A percentile compares a stretch with the other conserved stretches of the same genome.
Evolutionary conservation across 768 basidiomycete genomes (phyloP).

Genomic region (Wakefieldia striispora): DNA sequence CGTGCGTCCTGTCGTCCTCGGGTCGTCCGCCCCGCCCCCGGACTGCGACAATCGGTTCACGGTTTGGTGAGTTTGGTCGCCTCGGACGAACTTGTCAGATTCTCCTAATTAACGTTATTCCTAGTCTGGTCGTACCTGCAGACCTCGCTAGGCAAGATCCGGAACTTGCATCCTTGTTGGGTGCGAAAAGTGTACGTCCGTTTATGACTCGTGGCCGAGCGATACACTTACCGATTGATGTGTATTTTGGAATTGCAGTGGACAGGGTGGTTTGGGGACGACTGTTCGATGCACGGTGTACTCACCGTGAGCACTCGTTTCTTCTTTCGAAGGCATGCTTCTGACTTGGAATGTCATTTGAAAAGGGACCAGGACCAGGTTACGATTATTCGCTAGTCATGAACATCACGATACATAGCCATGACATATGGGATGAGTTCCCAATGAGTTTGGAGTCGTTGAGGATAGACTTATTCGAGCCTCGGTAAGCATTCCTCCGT

Average conservation of each 20-base stretch:
- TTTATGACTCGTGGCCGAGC: neutral
- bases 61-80: slow-evolving; percentile 10
- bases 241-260: slow-evolving; percentile 17
- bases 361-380: slow-evolving; percentile 11
- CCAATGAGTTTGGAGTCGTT: slow-evolving; percentile 15
- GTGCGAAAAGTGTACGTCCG: slow-evolving; percentile 11
- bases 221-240: neutral
- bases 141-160: slow-evolving; percentile 17
- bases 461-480: slow-evolving; percentile 17
- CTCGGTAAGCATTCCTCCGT: slow-evolving; percentile 10
- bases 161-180: slow-evolving; percentile 12
- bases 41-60: slow-evolving; percentile 15
- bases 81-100: neutral
- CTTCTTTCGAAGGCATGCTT: neutral
- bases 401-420: neutral
- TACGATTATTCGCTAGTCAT: slow-evolving; percentile 18
- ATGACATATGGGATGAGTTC: slow-evolving; percentile 1
- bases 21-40: slow-evolving; percentile 2
- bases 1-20: slow-evolving; percentile 34
- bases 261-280: slow-evolving; percentile 22
- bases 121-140: slow-evolving; percentile 17
- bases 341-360: neutral
- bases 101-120: neutral
- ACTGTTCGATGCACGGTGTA: slow-evolving; percentile 15
- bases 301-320: slow-evolving; percentile 15